These are phyloP conservation scores for Ophiostoma sp. DNA, from an alignment of 2,329 filamentous ascomycete genomes.

Conservation along the genomic window DNA sequence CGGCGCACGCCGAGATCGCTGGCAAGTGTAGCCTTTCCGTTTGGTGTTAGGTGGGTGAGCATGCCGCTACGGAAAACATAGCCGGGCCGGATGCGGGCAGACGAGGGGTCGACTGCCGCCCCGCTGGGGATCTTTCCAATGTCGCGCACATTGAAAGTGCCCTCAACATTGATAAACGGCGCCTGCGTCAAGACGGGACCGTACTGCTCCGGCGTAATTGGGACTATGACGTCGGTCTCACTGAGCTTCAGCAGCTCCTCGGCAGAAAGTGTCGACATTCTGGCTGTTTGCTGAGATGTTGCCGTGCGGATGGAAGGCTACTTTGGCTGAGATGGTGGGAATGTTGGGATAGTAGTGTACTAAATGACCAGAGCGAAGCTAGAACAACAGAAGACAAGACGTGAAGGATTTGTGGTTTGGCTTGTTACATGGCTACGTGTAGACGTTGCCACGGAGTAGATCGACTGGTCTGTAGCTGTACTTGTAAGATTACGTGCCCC, in stretches of 20 bases:
- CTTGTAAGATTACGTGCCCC: no score
- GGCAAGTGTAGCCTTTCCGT: slow-evolving; percentile 37
- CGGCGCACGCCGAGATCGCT: slow-evolving; percentile 38
- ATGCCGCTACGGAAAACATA: slow-evolving; percentile 45
- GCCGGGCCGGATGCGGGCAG: slow-evolving; percentile 37
- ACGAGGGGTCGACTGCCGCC: neutral
- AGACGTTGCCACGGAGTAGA: no score
- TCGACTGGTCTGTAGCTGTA: no score
- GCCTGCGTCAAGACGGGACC: slow-evolving; percentile 36
- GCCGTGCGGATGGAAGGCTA: neutral
- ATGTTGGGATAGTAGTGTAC: no score
- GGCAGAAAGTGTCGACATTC: slow-evolving; percentile 15
- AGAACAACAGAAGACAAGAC: no score
- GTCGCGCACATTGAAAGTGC: slow-evolving; percentile 50
- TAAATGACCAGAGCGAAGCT: no score
- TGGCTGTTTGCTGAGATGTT: neutral
- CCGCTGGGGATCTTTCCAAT: slow-evolving; percentile 39
- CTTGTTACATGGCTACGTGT: no score
- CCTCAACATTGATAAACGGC: slow-evolving; percentile 44
- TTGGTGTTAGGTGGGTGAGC: slow-evolving; percentile 35
- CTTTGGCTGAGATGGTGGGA: neutral
- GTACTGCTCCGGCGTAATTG: slow-evolving; percentile 37
- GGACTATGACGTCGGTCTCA: slow-evolving; percentile 38
- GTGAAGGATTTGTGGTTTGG: no score
- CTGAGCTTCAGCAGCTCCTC: slow-evolving; percentile 37